phyloP scores from a whole-genome alignment of 441 rosid species.

The Syzygium malaccense region DNA sequence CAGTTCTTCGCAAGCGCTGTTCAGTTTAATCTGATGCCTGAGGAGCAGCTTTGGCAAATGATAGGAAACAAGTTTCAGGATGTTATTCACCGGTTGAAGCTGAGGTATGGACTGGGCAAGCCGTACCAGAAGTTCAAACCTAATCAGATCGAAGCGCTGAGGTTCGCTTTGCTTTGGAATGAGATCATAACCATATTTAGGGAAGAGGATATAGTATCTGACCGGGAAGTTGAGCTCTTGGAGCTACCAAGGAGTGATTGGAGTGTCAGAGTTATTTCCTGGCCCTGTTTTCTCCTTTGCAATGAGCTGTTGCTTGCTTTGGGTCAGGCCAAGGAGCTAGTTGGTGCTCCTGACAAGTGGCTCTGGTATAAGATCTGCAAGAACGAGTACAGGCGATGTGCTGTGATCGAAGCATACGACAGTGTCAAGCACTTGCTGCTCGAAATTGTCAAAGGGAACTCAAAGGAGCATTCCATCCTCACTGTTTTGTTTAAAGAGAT shows the following conservation, averaged over 20 bases:
- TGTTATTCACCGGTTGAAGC: slow-evolving; percentile 2
- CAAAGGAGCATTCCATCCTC: slow-evolving; percentile 2
- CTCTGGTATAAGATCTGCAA: slow-evolving; percentile 5
- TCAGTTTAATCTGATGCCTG: slow-evolving; percentile 11
- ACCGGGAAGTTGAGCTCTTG: slow-evolving; percentile 11
- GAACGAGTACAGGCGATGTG: slow-evolving; percentile 13
- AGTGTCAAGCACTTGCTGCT: slow-evolving; percentile 3
- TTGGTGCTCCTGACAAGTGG: background rate
- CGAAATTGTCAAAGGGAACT: background rate
- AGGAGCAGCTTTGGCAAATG: background rate
- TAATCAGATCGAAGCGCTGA: background rate
- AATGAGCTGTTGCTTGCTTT: slow-evolving; percentile 14
- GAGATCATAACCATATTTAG: slow-evolving; percentile 6
- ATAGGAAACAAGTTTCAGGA: slow-evolving; percentile 9
- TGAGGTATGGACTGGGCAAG: slow-evolving; percentile 8
- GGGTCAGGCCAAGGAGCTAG: slow-evolving; percentile 5
- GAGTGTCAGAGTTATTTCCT: slow-evolving; percentile 5
- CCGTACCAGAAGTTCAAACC: slow-evolving; percentile 9
- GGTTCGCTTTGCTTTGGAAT: slow-evolving; percentile 14
- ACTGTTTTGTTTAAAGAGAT: background rate
- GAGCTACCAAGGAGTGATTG: slow-evolving; percentile 6
- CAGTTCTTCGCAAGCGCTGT: slow-evolving; percentile 13
- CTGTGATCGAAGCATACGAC: slow-evolving; percentile 14
- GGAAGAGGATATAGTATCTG: slow-evolving; percentile 13
- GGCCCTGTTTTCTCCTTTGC: slow-evolving; percentile 12